Base-by-base conservation (phyloP, 371 early-diverging fungal genomes). In the Blakeslea trispora region DNA sequence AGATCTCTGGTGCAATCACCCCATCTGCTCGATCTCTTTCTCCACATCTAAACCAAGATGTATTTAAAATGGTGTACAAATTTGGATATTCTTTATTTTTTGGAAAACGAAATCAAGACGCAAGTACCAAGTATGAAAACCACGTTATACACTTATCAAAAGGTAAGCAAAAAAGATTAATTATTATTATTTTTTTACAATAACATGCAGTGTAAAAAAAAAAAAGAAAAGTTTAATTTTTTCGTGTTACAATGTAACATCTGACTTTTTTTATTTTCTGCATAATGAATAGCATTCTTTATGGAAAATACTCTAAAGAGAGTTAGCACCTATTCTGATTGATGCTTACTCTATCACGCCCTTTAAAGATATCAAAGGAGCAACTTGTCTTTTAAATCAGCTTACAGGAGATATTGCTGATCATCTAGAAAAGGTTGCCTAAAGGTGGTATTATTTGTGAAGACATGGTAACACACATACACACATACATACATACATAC, bases 361-460 rank as follows among this genome's bases (percentile, higher is more conserved):
- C 1, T 21, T 80, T 11, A 53, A 55, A 15, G 66, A 80, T 4
- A 63, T 63, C 10, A 63, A 79, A 45, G 64, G 58, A 3, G 52
- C 66, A 47, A n/a, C 57, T 0, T 85, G 81, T 47, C 77, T 72
- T 49, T 63, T 74, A 23, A 59, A 79, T n/a, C 74, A 53, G n/a
- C 39, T 55, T 13, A 61, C 45, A 3, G 57, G 54, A 31, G 54
- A 53, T 15, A 46, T 54, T 17, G 66, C 60, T 34, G 43, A 43
- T 18, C 62, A 60, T 15, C 63, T 65, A 0, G 55, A 61, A 9
- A 60, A 53, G 53, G 75, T 79, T 82, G 53, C 65, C 70, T 0
- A 68, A 69, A 2, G 89, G 88, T 11, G 92, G 92, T 0, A 85
- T 91, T 53, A 82, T 90, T 24, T 88, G 88, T 65, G 92, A 90